Percentiles rank a stretch among this genome's conserved stretches.
These are phyloP conservation scores for Globisporangium echinulatum DNA, from an alignment of 352 stramenopile species.

Conservation along the genomic window DNA sequence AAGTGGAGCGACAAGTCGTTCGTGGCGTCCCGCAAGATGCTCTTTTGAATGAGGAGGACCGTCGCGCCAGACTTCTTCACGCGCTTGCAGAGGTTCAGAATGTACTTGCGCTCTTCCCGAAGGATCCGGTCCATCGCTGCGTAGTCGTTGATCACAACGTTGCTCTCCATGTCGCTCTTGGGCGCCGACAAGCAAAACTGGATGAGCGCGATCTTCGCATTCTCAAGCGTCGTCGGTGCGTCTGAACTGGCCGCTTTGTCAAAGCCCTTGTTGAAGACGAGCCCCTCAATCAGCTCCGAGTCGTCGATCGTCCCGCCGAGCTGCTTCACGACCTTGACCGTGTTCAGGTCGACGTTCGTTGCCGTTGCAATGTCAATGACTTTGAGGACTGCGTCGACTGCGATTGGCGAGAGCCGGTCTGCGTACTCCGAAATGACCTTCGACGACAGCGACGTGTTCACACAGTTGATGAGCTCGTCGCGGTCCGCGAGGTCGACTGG, in stretches of 20 bases:
- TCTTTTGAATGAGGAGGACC: slow-evolving; percentile 99
- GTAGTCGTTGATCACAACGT: slow-evolving; percentile 99
- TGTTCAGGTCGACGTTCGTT: slow-evolving; percentile 96
- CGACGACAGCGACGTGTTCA: slow-evolving; percentile 96
- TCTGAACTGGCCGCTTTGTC: slow-evolving; percentile 65
- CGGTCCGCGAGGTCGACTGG: slow-evolving; percentile 94
- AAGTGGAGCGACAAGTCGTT: slow-evolving; percentile 99
- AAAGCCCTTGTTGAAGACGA: slow-evolving; percentile 97
- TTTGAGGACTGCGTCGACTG: slow-evolving; percentile 97
- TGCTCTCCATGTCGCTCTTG: slow-evolving; percentile 99
- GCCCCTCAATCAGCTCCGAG: slow-evolving; percentile 95
- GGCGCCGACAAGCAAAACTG: slow-evolving; percentile 98
- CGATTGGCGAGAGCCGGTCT: slow-evolving; percentile 96
- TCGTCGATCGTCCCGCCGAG: slow-evolving; percentile 99
- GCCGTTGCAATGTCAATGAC: slow-evolving; percentile 92
- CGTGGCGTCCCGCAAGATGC: slow-evolving; percentile 98
- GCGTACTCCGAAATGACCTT: slow-evolving; percentile 98
- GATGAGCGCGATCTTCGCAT: slow-evolving; percentile 99
- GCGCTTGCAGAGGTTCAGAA: slow-evolving; percentile 94
- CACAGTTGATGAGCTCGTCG: slow-evolving; percentile 95
- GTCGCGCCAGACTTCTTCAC: slow-evolving; percentile 99
- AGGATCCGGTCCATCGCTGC: slow-evolving; percentile 99
- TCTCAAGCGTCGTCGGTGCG: slow-evolving; percentile 84
- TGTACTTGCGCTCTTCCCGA: slow-evolving; percentile 98
- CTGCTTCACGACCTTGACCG: slow-evolving; percentile 98